Percentiles rank a stretch among this genome's conserved stretches.
Evolutionary conservation across 169 alveolate genomes (phyloP).

Genomic region (Babesia ovis): DNA sequence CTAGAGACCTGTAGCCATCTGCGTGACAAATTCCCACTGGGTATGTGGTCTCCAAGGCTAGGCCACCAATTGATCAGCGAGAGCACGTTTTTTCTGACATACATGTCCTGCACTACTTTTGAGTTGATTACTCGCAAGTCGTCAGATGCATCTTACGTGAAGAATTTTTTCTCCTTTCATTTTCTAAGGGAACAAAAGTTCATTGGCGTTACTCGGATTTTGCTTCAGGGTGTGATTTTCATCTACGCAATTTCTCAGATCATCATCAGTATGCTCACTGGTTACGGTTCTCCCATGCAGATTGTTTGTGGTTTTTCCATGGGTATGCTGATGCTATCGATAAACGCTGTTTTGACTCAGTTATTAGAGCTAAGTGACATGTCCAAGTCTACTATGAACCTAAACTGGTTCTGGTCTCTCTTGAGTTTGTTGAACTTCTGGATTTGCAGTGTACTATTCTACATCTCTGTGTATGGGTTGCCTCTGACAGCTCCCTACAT

Average conservation of each 20-base stretch:
- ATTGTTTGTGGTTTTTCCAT: constrained; percentile 61
- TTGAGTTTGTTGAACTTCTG: constrained; percentile 49
- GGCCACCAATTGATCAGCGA: constrained; percentile 51
- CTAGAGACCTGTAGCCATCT: constrained; percentile 68
- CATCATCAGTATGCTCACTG: constrained; percentile 8
- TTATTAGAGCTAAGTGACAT: constrained; percentile 57
- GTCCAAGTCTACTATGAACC: constrained; percentile 51
- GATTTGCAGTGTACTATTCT: constrained; percentile 63
- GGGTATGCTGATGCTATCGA: constrained; percentile 59
- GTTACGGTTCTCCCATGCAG: constrained; percentile 67
- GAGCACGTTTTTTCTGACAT: constrained; percentile 47
- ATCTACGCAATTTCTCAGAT: constrained; percentile 5
- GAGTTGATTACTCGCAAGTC: constrained; percentile 56
- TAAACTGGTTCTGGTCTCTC: constrained; percentile 67
- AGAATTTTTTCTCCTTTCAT: constrained; percentile 41
- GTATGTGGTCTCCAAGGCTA: constrained; percentile 48
- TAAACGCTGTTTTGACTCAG: constrained; percentile 50
- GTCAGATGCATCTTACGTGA: constrained; percentile 41
- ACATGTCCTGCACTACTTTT: constrained; percentile 54
- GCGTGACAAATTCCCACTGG: constrained; percentile 49
- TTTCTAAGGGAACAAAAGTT: constrained; percentile 35
- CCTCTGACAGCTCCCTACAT: constrained; percentile 46
- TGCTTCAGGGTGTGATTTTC: constrained; percentile 50
- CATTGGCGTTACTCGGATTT: constrained; percentile 27
- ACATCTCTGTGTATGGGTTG: constrained; percentile 63